Conservation (phyloP, 495 filamentous ascomycete species). For the Chaetomium fimeti region DNA sequence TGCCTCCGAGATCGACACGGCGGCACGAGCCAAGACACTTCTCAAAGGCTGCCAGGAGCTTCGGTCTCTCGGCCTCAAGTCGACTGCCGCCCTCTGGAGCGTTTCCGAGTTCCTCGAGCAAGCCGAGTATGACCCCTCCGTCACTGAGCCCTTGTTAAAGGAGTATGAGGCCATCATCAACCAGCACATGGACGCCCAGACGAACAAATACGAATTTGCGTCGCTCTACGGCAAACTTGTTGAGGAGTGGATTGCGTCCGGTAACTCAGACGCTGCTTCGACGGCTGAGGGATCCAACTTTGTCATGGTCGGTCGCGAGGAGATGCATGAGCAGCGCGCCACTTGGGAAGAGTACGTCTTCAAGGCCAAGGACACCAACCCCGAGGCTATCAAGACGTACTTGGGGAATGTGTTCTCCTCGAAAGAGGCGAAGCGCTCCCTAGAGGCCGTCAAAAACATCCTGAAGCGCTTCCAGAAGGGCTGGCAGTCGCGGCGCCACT, state of each 20-base stretch:
- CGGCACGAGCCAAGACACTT: slow-evolving; percentile 32
- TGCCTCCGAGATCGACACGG: slow-evolving; percentile 27
- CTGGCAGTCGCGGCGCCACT: slow-evolving; percentile 23
- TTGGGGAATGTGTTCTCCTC: slow-evolving; percentile 53
- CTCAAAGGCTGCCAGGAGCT: slow-evolving; percentile 37
- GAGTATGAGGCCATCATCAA: slow-evolving; percentile 44
- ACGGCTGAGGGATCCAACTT: slow-evolving; percentile 17
- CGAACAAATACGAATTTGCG: slow-evolving; percentile 57
- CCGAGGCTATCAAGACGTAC: slow-evolving; percentile 45
- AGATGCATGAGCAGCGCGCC: slow-evolving; percentile 47
- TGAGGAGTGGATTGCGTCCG: slow-evolving; percentile 56
- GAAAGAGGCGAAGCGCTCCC: slow-evolving; percentile 26
- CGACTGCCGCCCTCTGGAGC: slow-evolving; percentile 26
- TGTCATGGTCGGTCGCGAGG: slow-evolving; percentile 30
- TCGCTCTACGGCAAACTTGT: slow-evolving; percentile 61
- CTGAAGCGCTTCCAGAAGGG: slow-evolving; percentile 19
- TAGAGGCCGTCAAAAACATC: slow-evolving; percentile 6
- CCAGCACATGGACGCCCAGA: slow-evolving; percentile 42
- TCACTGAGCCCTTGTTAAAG: slow-evolving; percentile 35
- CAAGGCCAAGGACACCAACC: slow-evolving; percentile 38
- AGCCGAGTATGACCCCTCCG: slow-evolving; percentile 39
- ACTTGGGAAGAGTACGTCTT: slow-evolving; percentile 56
- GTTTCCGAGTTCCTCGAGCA: slow-evolving; percentile 37
- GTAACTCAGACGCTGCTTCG: slow-evolving; percentile 20
- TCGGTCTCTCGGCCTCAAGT: slow-evolving; percentile 16